A percentile compares a stretch with the other conserved stretches of the same genome.
Evolutionary conservation across 106 monocot genomes (phyloP).

Genomic region (Allium fistulosum): DNA sequence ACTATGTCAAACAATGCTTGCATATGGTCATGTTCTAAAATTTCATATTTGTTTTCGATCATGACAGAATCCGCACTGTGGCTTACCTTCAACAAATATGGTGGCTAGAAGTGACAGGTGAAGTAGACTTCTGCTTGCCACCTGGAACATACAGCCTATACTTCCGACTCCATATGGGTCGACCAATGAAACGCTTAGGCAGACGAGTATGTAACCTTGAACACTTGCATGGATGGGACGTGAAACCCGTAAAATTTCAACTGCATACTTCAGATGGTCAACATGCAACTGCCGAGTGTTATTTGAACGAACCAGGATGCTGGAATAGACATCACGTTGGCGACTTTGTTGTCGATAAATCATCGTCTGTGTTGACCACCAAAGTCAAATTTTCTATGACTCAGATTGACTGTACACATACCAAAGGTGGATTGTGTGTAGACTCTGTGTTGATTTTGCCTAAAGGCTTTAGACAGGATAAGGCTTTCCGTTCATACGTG

Average conservation of each 20-base stretch:
- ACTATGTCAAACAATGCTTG: no score
- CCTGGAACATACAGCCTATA: slow-evolving; percentile 38
- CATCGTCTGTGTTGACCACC: neutral
- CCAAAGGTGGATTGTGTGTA: slow-evolving; percentile 50
- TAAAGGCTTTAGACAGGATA: slow-evolving; percentile 10
- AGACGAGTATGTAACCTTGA: slow-evolving; percentile 26
- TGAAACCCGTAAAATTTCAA: slow-evolving; percentile 42
- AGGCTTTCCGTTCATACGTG: neutral
- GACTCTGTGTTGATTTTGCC: slow-evolving; percentile 46
- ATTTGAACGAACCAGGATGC: slow-evolving; percentile 23
- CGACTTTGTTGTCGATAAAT: slow-evolving; percentile 27
- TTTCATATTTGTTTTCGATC: no score
- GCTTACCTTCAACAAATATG: slow-evolving; percentile 48
- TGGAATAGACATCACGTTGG: slow-evolving; percentile 41
- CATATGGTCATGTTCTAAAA: no score
- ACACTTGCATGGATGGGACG: slow-evolving; percentile 43
- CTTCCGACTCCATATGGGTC: slow-evolving; percentile 39
- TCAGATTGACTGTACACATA: slow-evolving; percentile 63
- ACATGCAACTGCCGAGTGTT: slow-evolving; percentile 24
- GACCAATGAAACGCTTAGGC: slow-evolving; percentile 22
- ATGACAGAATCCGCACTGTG: slow-evolving; percentile 30
- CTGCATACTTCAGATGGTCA: slow-evolving; percentile 43
- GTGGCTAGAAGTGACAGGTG: slow-evolving; percentile 47
- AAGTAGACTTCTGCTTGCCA: slow-evolving; percentile 43
- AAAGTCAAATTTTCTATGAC: slow-evolving; percentile 53